Evolutionary conservation across 257 asterid genomes (phyloP), one percentile per base, ranked within the genome.

Genomic region (Gentiana straminea): DNA sequence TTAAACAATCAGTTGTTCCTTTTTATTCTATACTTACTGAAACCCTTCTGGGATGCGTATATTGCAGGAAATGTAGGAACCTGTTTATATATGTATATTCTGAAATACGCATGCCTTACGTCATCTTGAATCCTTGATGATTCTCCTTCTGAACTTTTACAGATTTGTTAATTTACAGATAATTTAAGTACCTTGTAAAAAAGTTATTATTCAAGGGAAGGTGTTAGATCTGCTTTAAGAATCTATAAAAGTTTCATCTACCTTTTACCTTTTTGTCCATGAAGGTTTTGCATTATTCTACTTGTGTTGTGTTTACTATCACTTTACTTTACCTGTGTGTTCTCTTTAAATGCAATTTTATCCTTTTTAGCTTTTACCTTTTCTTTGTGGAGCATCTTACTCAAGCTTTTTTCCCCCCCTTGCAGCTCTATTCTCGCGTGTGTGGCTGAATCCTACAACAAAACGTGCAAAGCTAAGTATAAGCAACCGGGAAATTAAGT

Each of bases 191-290:
- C 62, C 46, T 51, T 5, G 46, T 15, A 24, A 8, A 33, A 56
- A 32, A 15, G 12, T 57, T 57, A 24, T 45, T 33, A 4, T 24
- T 44, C 24, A 57, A 9, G 12, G 55, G 49, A 45, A 56, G 54
- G 39, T 9, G 45, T 41, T 53, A 61, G 51, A 35, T 64, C 36
- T 60, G 33, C 72, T 55, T 66, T 71, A 57, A 47, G 61, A 58
- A 51, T 62, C 24, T 54, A 54, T 36, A 62, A 71, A 81, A 70
- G 72, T 54, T 52, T 58, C 57, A 64, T 73, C 53, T 66, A 72
- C 63, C 49, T 74, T 66, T 73, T 36, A 70, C 81, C 79, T 80
- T 69, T 33, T 65, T 56, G 58, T 61, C 77, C 86, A 76, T 84
- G 81, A 74, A 24, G 88, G 76, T 57, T 35, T 68, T 66, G 68